phyloP scores from a whole-genome alignment of 1,139 yeast species.

The Geotrichum aggregatum region DNA sequence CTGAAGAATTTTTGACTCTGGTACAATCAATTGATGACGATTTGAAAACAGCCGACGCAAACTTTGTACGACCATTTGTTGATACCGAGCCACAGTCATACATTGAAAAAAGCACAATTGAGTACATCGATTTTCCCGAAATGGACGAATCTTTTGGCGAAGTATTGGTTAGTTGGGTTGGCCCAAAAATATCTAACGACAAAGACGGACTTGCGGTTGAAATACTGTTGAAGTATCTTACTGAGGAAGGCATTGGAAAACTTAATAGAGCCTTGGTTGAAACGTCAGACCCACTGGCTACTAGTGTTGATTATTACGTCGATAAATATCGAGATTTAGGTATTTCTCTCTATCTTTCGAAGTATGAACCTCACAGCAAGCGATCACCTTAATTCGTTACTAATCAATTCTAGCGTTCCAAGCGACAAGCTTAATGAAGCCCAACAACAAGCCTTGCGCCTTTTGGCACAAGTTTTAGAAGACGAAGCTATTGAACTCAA shows the following conservation, averaged over 20 bases:
- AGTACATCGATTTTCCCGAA: slow-evolving; percentile 77
- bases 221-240: slow-evolving; percentile 67
- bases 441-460: slow-evolving; percentile 48
- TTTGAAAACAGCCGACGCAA: slow-evolving; percentile 41
- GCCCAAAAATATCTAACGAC: slow-evolving; percentile 59
- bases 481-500: slow-evolving; percentile 53
- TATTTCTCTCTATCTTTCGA: slow-evolving; percentile 15
- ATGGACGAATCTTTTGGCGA: slow-evolving; percentile 84
- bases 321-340: slow-evolving; percentile 17
- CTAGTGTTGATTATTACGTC: slow-evolving; percentile 69
- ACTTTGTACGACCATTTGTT: slow-evolving; percentile 63
- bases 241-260: slow-evolving; percentile 56
- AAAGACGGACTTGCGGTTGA: slow-evolving; percentile 64
- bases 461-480: slow-evolving; percentile 50
- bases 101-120: slow-evolving; percentile 40
- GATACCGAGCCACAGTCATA: slow-evolving; percentile 56
- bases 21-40: slow-evolving; percentile 62
- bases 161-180: slow-evolving; percentile 71
- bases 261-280: slow-evolving; percentile 73
- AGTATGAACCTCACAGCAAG: slow-evolving; percentile 22
- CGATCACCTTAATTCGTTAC: slow-evolving; percentile 51
- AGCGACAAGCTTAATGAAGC: slow-evolving; percentile 55
- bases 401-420: slow-evolving; percentile 71
- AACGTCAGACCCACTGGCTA: slow-evolving; percentile 75
- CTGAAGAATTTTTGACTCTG: slow-evolving; percentile 57